Evolutionary conservation across 129 eudicot species (phyloP), one percentile per base, ranked within the genome.

Genomic region (Escallonia herrerae): DNA sequence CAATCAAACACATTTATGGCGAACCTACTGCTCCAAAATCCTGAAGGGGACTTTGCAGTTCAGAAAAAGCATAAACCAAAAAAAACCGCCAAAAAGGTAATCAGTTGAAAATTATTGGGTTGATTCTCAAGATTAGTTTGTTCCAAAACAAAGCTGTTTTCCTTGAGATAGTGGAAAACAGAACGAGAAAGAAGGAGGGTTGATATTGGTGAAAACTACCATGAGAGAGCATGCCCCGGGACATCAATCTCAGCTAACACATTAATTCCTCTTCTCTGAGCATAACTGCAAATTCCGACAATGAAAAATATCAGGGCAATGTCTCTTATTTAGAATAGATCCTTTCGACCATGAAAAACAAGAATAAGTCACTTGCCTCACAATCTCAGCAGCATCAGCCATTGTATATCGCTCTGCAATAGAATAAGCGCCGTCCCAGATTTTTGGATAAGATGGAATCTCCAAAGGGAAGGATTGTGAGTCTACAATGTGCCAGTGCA

Each of bases 401-500:
- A 77, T 38, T 44, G 96, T 93, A 68, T 93, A 93, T 44, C 95
- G 83, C 66, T 93, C 98, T 68, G 82, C 49, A 65, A 39, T 40
- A 13, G 98, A 88, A 81, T 85, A 93, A 70, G 98, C 91, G 62
- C 98, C 98, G 48, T 88, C 49, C 98, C 98, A 89, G 56, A 93
- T 63, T 72, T 80, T 93, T 51, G 98, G 96, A 66, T 65, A 89
- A 56, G 98, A 93, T 67, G 98, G 96, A 72, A 93, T 86, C 79
- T 93, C 98, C 60, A 93, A 72, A 4, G 98, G 98, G 81, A 93
- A 93, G 50, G 98, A 86, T 53, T 93, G 87, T 64, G 80, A 22
- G 65, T 93, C 98, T 60, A 93, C 98, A 63, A 93, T 93, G 77
- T 93, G 98, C 98, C 98, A 93, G 60, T 93, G 98, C 74, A 93